Percentiles rank a stretch among this genome's conserved stretches.
These are phyloP conservation scores for Solanum ossicruentum DNA, from an alignment of 257 asterid species.

Conservation along the genomic window DNA sequence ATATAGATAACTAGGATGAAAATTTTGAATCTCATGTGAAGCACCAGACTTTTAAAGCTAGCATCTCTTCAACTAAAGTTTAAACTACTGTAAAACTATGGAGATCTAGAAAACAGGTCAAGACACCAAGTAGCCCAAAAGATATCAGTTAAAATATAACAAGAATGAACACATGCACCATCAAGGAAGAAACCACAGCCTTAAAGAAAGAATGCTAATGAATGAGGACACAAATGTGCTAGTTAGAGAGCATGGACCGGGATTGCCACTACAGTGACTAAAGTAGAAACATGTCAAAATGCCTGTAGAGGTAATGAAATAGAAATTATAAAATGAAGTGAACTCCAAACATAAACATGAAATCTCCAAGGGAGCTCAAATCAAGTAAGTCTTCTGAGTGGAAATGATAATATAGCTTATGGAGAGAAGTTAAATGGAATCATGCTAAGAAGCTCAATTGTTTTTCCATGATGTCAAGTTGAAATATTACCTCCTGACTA, in stretches of 20 bases:
- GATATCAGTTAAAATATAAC: not conserved
- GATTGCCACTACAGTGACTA: not conserved
- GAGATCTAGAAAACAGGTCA: not conserved
- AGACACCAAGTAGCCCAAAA: not conserved
- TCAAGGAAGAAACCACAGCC: not conserved
- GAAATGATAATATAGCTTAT: not conserved
- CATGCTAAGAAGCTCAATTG: not conserved
- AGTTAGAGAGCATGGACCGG: not conserved
- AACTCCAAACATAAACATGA: not conserved
- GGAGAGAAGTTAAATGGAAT: not conserved
- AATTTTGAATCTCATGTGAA: not conserved
- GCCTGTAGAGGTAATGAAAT: not conserved
- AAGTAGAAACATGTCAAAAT: not conserved
- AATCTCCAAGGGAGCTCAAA: not conserved
- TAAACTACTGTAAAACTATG: not conserved
- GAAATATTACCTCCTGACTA: constrained; percentile 71
- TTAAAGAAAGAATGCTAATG: not conserved
- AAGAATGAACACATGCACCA: not conserved
- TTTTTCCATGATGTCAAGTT: not conserved
- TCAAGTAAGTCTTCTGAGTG: not conserved
- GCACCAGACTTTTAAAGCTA: not conserved
- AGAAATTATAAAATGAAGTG: not conserved
- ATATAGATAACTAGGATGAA: not conserved
- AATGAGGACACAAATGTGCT: not conserved
- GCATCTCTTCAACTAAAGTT: not conserved